Conservation (phyloP, 192 early-diverging fungal species). For the Rhizoclosmatium globosum region DNA sequence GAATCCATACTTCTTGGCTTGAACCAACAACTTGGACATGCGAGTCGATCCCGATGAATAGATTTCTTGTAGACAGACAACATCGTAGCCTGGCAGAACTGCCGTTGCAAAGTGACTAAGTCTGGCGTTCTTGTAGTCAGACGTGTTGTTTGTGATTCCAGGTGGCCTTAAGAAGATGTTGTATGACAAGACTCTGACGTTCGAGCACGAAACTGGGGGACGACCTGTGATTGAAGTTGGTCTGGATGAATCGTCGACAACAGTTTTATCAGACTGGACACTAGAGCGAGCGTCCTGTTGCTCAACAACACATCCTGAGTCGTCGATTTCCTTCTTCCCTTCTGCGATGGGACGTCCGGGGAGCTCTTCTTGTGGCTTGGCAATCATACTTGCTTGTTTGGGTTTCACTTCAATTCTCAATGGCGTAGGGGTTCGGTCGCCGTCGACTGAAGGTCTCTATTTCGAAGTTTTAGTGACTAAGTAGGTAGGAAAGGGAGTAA, state of each 20-base stretch:
- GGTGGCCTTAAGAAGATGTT: constrained; percentile 44
- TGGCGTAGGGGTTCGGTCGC: background rate
- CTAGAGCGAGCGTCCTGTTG: background rate
- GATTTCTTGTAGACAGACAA: constrained; percentile 84
- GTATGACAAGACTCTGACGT: constrained; percentile 39
- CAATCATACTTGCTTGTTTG: background rate
- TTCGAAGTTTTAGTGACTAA: background rate
- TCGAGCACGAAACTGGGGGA: background rate
- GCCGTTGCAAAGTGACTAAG: constrained; percentile 72
- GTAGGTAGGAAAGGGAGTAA: too few species aligned
- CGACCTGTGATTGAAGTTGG: constrained; percentile 4
- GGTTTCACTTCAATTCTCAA: background rate
- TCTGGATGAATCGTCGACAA: constrained; percentile 3
- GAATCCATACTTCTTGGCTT: constrained; percentile 73
- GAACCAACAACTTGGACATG: constrained; percentile 60
- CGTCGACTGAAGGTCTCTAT: background rate
- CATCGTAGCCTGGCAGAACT: constrained; percentile 76
- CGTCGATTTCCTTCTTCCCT: constrained; percentile 31
- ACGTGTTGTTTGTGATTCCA: constrained; percentile 40
- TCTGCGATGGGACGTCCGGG: too few species aligned
- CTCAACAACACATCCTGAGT: constrained; percentile 49
- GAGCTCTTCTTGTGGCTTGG: too few species aligned
- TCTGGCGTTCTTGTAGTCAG: constrained; percentile 83
- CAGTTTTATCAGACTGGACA: constrained; percentile 15
- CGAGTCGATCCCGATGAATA: constrained; percentile 78